These are phyloP conservation scores for Hygrophila difformis DNA, from an alignment of 257 asterid species.

Conservation along the genomic window DNA sequence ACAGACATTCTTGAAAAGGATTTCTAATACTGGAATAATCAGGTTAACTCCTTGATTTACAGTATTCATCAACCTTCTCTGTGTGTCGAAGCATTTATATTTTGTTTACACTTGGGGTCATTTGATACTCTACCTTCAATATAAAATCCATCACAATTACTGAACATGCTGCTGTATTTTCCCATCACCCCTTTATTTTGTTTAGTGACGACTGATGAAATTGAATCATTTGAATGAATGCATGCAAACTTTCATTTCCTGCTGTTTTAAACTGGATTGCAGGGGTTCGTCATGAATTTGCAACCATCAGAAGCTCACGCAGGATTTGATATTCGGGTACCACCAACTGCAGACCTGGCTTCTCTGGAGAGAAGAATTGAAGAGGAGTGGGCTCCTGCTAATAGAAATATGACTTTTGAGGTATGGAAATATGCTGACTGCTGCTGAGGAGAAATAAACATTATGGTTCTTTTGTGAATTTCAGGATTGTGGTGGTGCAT, in stretches of 20 bases:
- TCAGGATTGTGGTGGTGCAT: conserved; percentile 1
- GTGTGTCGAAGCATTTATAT: neutral
- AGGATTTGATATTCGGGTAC: conserved; percentile 91
- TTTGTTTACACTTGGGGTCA: neutral
- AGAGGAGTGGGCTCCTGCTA: conserved; percentile 97
- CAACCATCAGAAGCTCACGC: conserved; percentile 99
- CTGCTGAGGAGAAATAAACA: too few relatives aligned
- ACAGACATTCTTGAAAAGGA: too few relatives aligned
- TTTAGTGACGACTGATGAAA: too few relatives aligned
- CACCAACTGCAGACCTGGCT: conserved; percentile 69
- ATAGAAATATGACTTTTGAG: conserved; percentile 90
- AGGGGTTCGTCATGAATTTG: conserved; percentile 97
- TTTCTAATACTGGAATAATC: too few relatives aligned
- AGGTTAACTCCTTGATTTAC: too few relatives aligned
- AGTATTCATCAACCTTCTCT: conserved; percentile 1
- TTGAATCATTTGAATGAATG: too few relatives aligned
- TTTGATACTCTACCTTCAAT: conserved; percentile 8
- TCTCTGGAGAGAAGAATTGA: conserved; percentile 78
- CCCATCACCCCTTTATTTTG: too few relatives aligned
- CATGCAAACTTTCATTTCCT: neutral
- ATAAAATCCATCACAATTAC: neutral
- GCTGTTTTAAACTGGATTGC: conserved; percentile 11
- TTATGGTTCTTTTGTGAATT: too few relatives aligned
- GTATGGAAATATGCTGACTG: conserved; percentile 40
- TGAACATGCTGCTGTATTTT: neutral